Evolutionary conservation across 192 early-diverging fungal genomes (phyloP), one percentile per base, ranked within the genome.

Genomic region (Coemansia sp.): DNA sequence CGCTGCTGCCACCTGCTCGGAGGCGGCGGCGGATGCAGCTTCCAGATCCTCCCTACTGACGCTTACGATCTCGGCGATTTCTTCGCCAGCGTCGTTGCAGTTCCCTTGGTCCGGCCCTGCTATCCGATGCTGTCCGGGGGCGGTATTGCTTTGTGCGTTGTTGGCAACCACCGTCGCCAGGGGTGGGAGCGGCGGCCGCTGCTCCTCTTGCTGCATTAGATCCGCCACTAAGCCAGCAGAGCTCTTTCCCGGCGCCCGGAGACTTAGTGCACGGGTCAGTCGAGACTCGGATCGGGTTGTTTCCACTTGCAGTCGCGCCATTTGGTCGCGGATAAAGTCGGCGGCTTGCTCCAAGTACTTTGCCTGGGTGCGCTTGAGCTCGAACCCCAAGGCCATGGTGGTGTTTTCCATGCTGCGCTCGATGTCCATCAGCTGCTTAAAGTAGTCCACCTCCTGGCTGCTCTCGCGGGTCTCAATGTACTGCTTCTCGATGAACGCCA

Each of bases 381-480:
- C 79, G 45, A 82, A 82, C 2, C 79, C 79, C 53, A 82, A 53
- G 10, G 79, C 79, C 52, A 82, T 76, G 15, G 75, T 83, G 16
- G 80, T 83, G 63, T 83, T 83, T 41, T 83, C 80, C 80, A 83
- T 83, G 66, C 75, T 77, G 38, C 66, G 71, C 60, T 83, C 80
- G 36, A 77, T 74, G 34, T 83, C 75, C 80, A 83, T 83, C 30
- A 83, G 66, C 60, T 77, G 74, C 58, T 58, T 60, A 46, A 83
- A 83, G 59, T 83, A 83, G 35, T 83, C 75, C 0, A 69, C 80
- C 24, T 83, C 80, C 44, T 71, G 64, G 24, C 65, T 71, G 53
- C 80, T 83, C 62, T 83, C 80, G n/a, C 80, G 64, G 5, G 75
- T 83, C 60, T 83, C 80, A 4, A 83, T 63, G 34, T 73, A 83